Conservation (phyloP, 164 flowering plant species). For the Berberis thunbergii region DNA sequence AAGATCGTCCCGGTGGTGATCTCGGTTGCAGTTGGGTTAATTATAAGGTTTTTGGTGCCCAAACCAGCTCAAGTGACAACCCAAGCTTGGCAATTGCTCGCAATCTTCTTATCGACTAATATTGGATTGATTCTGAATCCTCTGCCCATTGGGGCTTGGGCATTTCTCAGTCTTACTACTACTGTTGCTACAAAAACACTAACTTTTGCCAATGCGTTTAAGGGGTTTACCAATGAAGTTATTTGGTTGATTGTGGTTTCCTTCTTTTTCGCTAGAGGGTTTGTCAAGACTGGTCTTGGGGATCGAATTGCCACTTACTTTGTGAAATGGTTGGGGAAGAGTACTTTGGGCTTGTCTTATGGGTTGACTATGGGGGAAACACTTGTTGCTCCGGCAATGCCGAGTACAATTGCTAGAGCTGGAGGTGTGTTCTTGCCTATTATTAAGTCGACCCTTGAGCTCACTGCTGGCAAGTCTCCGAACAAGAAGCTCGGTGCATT, state of each 20-base stretch:
- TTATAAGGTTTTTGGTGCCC: neutral
- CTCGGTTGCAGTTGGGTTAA: neutral
- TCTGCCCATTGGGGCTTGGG: neutral
- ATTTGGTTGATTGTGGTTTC: constrained; percentile 1
- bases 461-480: neutral
- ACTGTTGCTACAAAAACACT: neutral
- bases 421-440: neutral
- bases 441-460: neutral
- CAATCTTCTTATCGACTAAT: neutral
- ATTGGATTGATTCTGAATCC: neutral
- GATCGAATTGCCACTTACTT: neutral
- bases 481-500: neutral
- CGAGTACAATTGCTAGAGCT: neutral
- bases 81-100: constrained; percentile 2
- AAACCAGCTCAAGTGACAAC: neutral
- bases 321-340: neutral
- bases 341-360: neutral
- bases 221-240: neutral
- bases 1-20: neutral
- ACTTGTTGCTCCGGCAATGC: neutral
- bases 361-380: neutral
- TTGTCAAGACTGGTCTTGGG: constrained; percentile 1
- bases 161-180: neutral
- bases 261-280: neutral
- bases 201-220: neutral